These are phyloP conservation scores for Entomortierella chlamydospora DNA, from an alignment of 192 early-diverging fungal species.

Conservation along the genomic window DNA sequence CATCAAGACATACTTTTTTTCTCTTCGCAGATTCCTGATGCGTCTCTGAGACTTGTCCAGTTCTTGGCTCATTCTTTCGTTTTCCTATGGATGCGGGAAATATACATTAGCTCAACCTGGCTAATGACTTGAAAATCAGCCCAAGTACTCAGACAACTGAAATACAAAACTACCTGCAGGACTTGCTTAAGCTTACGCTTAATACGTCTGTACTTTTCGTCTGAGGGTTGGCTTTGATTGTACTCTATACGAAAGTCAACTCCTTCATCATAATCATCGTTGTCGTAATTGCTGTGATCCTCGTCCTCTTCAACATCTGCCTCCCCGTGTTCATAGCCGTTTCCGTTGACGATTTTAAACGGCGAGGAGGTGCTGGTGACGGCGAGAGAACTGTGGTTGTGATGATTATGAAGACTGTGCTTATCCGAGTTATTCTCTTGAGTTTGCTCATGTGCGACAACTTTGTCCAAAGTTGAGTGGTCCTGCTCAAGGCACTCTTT, in stretches of 20 bases:
- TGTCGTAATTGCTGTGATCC: background rate
- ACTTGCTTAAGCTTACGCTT: slow-evolving; percentile 59
- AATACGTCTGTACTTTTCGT: slow-evolving; percentile 57
- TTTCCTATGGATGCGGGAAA: slow-evolving; percentile 17
- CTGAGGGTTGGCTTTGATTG: slow-evolving; percentile 5
- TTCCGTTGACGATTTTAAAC: background rate
- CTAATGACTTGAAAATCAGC: too few species aligned
- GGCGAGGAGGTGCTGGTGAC: background rate
- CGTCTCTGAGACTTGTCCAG: slow-evolving; percentile 34
- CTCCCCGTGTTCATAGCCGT: background rate
- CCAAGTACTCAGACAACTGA: too few species aligned
- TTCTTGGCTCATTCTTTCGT: slow-evolving; percentile 26
- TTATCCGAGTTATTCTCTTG: too few species aligned
- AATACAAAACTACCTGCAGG: slow-evolving; percentile 57
- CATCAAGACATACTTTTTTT: slow-evolving; percentile 30
- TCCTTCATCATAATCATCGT: background rate
- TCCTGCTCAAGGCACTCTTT: too few species aligned
- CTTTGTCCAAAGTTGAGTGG: too few species aligned
- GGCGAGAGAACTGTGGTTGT: too few species aligned
- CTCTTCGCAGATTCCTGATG: slow-evolving; percentile 33
- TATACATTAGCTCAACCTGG: background rate
- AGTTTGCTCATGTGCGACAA: background rate
- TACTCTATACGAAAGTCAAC: background rate
- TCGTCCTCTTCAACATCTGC: background rate
- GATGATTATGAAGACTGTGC: too few species aligned